phyloP scores from a whole-genome alignment of 2,329 filamentous ascomycete species.

The Paraconiothyrium sp. region DNA sequence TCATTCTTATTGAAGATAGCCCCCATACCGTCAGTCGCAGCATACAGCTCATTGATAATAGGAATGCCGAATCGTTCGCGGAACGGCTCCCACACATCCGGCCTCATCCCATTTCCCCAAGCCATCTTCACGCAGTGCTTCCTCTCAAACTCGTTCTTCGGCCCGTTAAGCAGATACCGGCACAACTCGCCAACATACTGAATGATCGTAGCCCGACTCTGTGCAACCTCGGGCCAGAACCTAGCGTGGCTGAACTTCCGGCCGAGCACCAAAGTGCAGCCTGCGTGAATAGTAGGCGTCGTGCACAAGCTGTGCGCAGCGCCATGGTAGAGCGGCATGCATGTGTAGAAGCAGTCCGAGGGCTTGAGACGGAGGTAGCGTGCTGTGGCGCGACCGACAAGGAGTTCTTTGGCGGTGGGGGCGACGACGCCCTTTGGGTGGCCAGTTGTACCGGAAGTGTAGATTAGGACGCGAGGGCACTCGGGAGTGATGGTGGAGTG shows the following conservation, averaged over 20 bases:
- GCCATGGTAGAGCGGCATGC: slow-evolving; percentile 51
- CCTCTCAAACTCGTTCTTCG: slow-evolving; percentile 42
- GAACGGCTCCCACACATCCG: slow-evolving; percentile 54
- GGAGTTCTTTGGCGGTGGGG: slow-evolving; percentile 40
- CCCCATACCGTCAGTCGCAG: slow-evolving; percentile 51
- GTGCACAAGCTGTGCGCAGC: slow-evolving; percentile 44
- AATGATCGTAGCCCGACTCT: slow-evolving; percentile 41
- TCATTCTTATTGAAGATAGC: slow-evolving; percentile 44
- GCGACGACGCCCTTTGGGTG: slow-evolving; percentile 46
- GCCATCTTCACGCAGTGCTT: slow-evolving; percentile 45
- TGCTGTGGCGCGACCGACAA: slow-evolving; percentile 31
- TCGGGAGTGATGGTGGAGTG: slow-evolving; percentile 34
- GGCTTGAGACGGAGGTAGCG: slow-evolving; percentile 42
- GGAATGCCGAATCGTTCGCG: slow-evolving; percentile 51
- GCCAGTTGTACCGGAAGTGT: slow-evolving; percentile 50
- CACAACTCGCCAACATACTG: slow-evolving; percentile 52
- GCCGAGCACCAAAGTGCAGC: slow-evolving; percentile 32
- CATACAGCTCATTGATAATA: slow-evolving; percentile 52
- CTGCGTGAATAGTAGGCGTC: slow-evolving; percentile 42
- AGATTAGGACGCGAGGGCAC: slow-evolving; percentile 42
- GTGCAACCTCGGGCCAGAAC: slow-evolving; percentile 50
- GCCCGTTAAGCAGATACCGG: slow-evolving; percentile 47
- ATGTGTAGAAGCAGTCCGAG: slow-evolving; percentile 45
- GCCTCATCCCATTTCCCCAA: slow-evolving; percentile 55
- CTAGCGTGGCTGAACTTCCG: slow-evolving; percentile 45